Conservation (phyloP, 2,329 filamentous ascomycete genomes). For the Penicillium sp. region DNA sequence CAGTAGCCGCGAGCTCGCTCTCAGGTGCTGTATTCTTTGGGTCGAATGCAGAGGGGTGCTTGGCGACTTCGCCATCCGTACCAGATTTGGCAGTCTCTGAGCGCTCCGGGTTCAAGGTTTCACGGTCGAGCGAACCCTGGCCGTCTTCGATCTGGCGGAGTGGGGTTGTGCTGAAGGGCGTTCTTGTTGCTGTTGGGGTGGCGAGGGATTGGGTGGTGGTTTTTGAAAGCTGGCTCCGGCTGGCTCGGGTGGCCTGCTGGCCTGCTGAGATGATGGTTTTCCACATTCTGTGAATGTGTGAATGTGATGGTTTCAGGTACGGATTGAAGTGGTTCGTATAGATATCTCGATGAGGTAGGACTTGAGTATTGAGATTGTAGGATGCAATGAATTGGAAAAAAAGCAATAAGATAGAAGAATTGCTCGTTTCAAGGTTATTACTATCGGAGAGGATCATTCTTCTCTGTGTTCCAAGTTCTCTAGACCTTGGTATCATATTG, state of each 20-base stretch:
- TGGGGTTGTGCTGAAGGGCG: conserved; percentile 12
- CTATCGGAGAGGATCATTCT: neutral
- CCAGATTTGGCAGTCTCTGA: conserved; percentile 69
- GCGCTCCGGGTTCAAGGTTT: conserved; percentile 63
- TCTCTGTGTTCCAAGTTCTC: conserved; percentile 14
- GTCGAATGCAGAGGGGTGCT: conserved; percentile 67
- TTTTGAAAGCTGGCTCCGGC: neutral
- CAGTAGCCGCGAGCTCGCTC: conserved; percentile 43
- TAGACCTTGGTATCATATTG: conserved; percentile 24
- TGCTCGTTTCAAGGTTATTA: neutral
- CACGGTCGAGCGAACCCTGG: conserved; percentile 47
- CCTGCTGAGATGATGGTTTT: conserved; percentile 21
- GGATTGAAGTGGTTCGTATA: neutral
- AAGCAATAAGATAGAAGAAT: neutral
- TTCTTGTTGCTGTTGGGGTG: neutral
- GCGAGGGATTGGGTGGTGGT: neutral
- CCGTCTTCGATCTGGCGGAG: conserved; percentile 10
- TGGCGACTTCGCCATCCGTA: conserved; percentile 60
- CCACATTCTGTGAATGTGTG: conserved; percentile 17
- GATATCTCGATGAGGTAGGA: neutral
- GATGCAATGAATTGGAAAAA: neutral
- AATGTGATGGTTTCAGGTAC: neutral
- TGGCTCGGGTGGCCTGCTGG: conserved; percentile 14
- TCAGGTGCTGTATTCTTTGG: conserved; percentile 68
- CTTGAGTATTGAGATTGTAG: neutral